These are phyloP conservation scores for Capsella bursapastoris DNA, from an alignment of 345 rosid genomes.

Conservation along the genomic window DNA sequence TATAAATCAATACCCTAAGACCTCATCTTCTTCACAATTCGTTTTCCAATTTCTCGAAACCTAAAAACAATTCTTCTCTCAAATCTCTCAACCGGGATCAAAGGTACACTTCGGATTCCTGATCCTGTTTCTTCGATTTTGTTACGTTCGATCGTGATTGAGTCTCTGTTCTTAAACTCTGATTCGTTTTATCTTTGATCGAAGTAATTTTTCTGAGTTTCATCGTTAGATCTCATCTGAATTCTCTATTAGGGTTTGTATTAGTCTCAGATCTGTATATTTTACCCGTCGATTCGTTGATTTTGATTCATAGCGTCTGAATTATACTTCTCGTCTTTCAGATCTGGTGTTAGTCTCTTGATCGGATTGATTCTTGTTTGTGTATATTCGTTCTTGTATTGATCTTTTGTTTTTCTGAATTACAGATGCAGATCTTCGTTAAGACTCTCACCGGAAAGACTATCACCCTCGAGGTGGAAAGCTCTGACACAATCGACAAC, in stretches of 20 bases:
- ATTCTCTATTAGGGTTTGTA: background rate
- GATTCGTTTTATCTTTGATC: background rate
- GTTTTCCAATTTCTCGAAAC: background rate
- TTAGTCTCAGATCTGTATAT: background rate
- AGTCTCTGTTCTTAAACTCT: background rate
- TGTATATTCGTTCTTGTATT: background rate
- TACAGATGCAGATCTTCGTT: slow-evolving; percentile 49
- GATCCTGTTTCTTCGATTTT: background rate
- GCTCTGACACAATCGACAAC: slow-evolving; percentile 52
- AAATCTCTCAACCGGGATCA: slow-evolving; percentile 2
- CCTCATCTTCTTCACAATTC: slow-evolving; percentile 18
- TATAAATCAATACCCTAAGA: slow-evolving; percentile 20
- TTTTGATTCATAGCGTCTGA: too few species aligned
- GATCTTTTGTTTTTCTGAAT: background rate
- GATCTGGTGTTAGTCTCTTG: background rate
- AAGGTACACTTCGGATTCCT: slow-evolving; percentile 19
- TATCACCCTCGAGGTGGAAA: slow-evolving; percentile 48
- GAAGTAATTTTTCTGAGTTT: background rate
- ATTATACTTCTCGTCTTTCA: background rate
- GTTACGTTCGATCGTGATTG: background rate
- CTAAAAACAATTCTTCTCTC: background rate
- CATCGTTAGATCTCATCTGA: background rate
- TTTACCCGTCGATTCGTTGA: background rate
- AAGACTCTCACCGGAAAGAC: slow-evolving; percentile 50
- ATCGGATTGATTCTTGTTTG: background rate